Conservation (phyloP, 2,329 filamentous ascomycete species). For the Hymenoscyphus infarciens region DNA sequence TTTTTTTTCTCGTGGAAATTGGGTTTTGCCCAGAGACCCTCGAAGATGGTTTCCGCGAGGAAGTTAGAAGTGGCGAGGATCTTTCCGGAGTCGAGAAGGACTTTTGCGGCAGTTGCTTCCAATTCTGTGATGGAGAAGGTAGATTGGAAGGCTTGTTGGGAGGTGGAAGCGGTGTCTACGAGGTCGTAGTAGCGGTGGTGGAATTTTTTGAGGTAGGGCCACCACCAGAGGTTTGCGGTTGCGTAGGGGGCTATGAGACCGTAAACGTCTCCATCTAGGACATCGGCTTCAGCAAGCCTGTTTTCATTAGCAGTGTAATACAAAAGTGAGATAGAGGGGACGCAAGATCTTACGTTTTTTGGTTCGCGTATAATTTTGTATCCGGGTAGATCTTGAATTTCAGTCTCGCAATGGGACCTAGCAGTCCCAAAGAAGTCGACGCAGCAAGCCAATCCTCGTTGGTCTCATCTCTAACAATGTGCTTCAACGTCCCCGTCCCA, state of each 20-base stretch:
- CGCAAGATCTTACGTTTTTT: conserved; percentile 17
- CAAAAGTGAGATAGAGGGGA: background rate
- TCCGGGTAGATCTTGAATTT: conserved; percentile 21
- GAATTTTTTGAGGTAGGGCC: conserved; percentile 21
- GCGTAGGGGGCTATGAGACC: conserved; percentile 22
- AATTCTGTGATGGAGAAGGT: conserved; percentile 21
- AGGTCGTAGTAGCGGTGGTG: conserved; percentile 24
- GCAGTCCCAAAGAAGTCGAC: conserved; percentile 19
- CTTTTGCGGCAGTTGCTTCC: conserved; percentile 18
- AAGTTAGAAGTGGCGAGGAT: conserved; percentile 21
- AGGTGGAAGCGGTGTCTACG: conserved; percentile 15
- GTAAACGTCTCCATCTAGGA: conserved; percentile 20
- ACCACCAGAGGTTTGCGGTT: conserved; percentile 22
- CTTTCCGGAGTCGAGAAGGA: conserved; percentile 20
- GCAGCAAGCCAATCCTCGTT: conserved; percentile 23
- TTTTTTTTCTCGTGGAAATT: conserved; percentile 23
- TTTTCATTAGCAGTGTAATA: background rate
- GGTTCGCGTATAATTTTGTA: conserved; percentile 19
- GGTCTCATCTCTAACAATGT: conserved; percentile 16
- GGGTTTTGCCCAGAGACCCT: conserved; percentile 18
- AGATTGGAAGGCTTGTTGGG: conserved; percentile 20
- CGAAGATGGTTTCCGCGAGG: conserved; percentile 21
- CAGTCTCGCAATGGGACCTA: conserved; percentile 20
- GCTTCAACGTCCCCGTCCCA: conserved; percentile 16
- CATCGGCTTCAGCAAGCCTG: conserved; percentile 19